Evolutionary conservation across 352 stramenopile species (phyloP).

Genomic region (Pythium dissotocum): DNA sequence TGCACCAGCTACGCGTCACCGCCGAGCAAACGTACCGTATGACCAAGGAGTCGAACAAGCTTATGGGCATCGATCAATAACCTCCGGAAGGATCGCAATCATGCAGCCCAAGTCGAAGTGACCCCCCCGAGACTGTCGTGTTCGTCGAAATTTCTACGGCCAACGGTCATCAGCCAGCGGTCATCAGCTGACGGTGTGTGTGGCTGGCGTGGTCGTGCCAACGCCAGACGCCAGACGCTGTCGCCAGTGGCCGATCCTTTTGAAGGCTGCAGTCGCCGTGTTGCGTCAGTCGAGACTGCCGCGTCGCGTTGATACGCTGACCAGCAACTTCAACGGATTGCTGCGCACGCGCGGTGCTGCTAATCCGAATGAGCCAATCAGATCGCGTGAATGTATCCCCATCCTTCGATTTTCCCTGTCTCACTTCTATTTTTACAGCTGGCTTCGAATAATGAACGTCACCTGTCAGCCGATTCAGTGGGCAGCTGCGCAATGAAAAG

Average conservation of each 20-base stretch:
- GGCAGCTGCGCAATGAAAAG: constrained; percentile 1
- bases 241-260: background rate
- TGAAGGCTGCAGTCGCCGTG: background rate
- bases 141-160: background rate
- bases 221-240: background rate
- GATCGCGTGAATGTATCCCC: background rate
- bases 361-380: background rate
- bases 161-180: background rate
- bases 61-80: constrained; percentile 6
- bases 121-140: background rate
- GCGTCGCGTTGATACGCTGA: background rate
- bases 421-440: background rate
- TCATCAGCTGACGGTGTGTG: no score
- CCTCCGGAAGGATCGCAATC: background rate
- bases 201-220: no score
- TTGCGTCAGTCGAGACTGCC: background rate
- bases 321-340: background rate
- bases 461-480: background rate
- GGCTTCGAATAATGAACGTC: background rate
- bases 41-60: constrained; percentile 16
- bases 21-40: constrained; percentile 22
- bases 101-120: background rate
- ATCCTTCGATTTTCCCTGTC: background rate
- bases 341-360: background rate
- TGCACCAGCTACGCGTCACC: constrained; percentile 15